Percentiles rank a stretch among this genome's conserved stretches.
phyloP scores from a whole-genome alignment of 768 basidiomycete genomes.

The Paxillus ammoniavirescens region DNA sequence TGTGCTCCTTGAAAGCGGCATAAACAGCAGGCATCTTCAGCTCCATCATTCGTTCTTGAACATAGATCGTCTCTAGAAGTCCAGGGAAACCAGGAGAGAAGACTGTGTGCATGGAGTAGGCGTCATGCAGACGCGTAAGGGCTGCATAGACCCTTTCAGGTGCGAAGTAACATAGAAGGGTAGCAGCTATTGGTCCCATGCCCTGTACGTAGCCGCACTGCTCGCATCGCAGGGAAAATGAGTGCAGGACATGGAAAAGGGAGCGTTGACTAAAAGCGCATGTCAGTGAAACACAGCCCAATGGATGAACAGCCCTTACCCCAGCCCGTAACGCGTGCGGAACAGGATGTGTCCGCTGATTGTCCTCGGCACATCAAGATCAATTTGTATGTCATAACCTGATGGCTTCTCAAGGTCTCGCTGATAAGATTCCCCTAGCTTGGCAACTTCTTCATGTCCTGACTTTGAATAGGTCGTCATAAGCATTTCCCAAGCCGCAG shows the following conservation, averaged over 20 bases:
- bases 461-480: conserved; percentile 54
- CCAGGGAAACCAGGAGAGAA: conserved; percentile 96
- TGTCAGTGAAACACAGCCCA: conserved; percentile 8
- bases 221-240: conserved; percentile 81
- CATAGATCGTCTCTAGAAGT: conserved; percentile 91
- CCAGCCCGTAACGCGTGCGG: conserved; percentile 91
- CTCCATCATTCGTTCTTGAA: conserved; percentile 89
- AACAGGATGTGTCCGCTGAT: conserved; percentile 95
- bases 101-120: conserved; percentile 82
- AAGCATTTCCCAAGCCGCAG: conserved; percentile 87
- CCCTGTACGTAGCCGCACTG: conserved; percentile 97
- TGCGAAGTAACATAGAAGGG: conserved; percentile 89
- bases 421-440: conserved; percentile 50
- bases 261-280: conserved; percentile 72
- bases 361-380: conserved; percentile 95
- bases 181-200: conserved; percentile 97
- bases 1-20: conserved; percentile 79
- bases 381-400: conserved; percentile 93
- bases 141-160: conserved; percentile 86
- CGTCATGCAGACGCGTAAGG: conserved; percentile 85
- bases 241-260: conserved; percentile 92
- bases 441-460: conserved; percentile 43
- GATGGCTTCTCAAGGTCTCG: conserved; percentile 77
- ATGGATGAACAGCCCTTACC: conserved; percentile 51
- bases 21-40: conserved; percentile 89